A percentile compares a stretch with the other conserved stretches of the same genome.
phyloP scores from a whole-genome alignment of 768 basidiomycete species.

The Chalciporus chontae region DNA sequence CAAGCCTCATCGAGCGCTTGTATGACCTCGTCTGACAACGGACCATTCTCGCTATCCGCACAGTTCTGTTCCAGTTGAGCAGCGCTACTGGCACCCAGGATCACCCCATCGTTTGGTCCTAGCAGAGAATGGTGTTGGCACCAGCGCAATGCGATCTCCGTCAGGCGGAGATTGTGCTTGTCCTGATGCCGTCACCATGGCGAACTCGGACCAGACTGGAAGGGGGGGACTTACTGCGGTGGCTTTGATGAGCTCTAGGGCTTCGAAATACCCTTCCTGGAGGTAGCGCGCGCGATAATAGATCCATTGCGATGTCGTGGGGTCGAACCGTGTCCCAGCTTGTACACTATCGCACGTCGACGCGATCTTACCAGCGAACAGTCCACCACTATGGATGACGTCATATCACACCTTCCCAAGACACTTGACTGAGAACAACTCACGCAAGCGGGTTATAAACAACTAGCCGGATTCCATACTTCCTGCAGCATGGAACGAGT shows the following conservation, averaged over 20 bases:
- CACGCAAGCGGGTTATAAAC: not conserved
- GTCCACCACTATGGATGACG: not conserved
- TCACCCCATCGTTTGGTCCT: slow-evolving; percentile 31
- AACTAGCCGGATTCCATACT: no score
- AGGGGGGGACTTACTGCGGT: not conserved
- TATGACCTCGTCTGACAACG: slow-evolving; percentile 37
- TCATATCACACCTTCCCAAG: not conserved
- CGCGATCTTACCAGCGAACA: not conserved
- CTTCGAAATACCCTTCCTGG: not conserved
- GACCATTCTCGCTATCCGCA: slow-evolving; percentile 38
- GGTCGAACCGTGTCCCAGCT: not conserved
- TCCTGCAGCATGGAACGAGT: no score
- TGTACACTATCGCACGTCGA: not conserved
- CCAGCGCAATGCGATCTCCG: not conserved
- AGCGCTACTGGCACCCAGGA: slow-evolving; percentile 33
- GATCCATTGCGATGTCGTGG: not conserved
- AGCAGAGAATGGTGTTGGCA: slow-evolving; percentile 10
- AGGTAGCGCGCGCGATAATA: not conserved
- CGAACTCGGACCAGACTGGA: not conserved
- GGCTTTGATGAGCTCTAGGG: not conserved
- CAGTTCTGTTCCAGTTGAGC: slow-evolving; percentile 33
- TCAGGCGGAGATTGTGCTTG: not conserved
- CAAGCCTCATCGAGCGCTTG: not conserved
- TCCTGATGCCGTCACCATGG: not conserved
- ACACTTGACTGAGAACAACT: not conserved